Evolutionary conservation across 1,284 basidiomycete species (phyloP).

Genomic region (Malassezia brasiliensis): DNA sequence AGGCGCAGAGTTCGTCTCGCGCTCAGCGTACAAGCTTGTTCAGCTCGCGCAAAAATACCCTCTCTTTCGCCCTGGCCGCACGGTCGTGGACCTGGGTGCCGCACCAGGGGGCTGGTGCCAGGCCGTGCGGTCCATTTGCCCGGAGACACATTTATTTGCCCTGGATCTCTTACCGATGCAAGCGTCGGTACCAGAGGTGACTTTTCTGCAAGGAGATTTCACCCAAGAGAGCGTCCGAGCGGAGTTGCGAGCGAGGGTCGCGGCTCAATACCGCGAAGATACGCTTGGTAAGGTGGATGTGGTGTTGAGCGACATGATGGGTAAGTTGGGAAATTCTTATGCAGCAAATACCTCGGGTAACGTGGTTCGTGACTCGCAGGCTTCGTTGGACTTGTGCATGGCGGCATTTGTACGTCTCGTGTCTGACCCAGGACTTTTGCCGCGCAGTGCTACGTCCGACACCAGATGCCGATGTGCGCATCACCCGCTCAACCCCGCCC

Average conservation of each 20-base stretch:
- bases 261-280: background rate
- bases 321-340: slow-evolving; percentile 10
- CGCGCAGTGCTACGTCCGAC: slow-evolving; percentile 1
- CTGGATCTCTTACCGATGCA: slow-evolving; percentile 25
- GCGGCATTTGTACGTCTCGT: slow-evolving; percentile 9
- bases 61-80: slow-evolving; percentile 22
- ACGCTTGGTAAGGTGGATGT: slow-evolving; percentile 20
- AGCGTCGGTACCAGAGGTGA: slow-evolving; percentile 10
- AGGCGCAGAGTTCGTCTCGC: slow-evolving; percentile 21
- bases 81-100: slow-evolving; percentile 37
- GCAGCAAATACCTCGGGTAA: slow-evolving; percentile 15
- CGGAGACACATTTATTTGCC: slow-evolving; percentile 21
- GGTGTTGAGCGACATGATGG: slow-evolving; percentile 43
- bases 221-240: slow-evolving; percentile 17
- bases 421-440: background rate
- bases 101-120: slow-evolving; percentile 43
- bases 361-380: slow-evolving; percentile 9
- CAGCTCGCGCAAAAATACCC: slow-evolving; percentile 30
- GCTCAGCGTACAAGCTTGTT: slow-evolving; percentile 39
- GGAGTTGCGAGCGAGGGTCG: slow-evolving; percentile 12
- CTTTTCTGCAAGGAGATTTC: slow-evolving; percentile 32
- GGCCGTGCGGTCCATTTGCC: slow-evolving; percentile 15
- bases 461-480: background rate
- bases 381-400: slow-evolving; percentile 16
- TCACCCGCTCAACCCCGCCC: too few relatives aligned